Base-by-base conservation (phyloP, 306 rosid species). In the Dalbergia cultrata region DNA sequence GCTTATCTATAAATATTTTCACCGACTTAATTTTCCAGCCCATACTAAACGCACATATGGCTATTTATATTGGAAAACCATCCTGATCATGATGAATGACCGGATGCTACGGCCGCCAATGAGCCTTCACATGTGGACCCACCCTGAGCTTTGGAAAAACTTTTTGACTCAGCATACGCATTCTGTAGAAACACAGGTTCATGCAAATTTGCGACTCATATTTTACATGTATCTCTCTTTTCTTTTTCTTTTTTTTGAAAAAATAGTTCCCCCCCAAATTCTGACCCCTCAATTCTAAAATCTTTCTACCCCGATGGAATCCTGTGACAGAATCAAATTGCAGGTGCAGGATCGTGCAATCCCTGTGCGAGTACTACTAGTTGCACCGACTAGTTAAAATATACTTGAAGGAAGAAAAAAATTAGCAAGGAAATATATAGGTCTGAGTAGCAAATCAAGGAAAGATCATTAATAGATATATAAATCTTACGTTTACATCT, bases 141-240 rank as follows among this genome's bases (percentile, higher is more conserved):
- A 8, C 64, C 83, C 72, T 70, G 61, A 79, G 71, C 77, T 61
- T 8, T 34, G 39, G 77, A 61, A 35, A 60, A 79, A 47, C 56
- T 34, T 34, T 34, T 61, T 33, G 61, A 45, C 7, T 70, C 21
- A 14, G 9, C 35, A 16, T 16, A 11, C 21, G n/a, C 41, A 41
- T 56, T 63, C 33, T 49, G 10, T 4, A 75, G 67, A 14, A 31
- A 14, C 26, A 10, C 8, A 6, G 60, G 17, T 34, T 62, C 49
- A 19, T 49, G 73, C 57, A 66, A 53, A 45, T 67, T 66, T 52
- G 74, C 54, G 56, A 35, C 64, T 65, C 39, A 35, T 26, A 26
- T 26, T 26, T 26, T 26, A 26, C 31, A 26, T 26, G 31, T 26
- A 1, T 26, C 1, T 26, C 31, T 26, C 31, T 26, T 26, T 26